phyloP scores from a whole-genome alignment of 2,329 filamentous ascomycete species.

The Ophiostoma populinum region DNA sequence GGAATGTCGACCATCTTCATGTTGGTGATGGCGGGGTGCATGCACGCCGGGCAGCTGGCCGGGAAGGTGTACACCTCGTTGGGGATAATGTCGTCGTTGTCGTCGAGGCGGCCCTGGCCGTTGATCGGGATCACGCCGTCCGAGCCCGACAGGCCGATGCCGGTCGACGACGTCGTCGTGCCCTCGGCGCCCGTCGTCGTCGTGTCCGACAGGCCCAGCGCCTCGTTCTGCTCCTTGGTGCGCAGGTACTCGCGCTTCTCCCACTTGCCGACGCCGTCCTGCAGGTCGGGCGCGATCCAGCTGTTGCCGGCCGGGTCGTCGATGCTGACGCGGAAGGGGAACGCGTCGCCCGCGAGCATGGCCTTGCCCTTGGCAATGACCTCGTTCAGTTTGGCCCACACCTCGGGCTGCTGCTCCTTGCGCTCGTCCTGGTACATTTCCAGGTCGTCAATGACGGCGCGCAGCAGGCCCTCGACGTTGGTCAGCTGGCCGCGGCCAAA shows the following conservation, averaged over 20 bases:
- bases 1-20: conserved; percentile 99
- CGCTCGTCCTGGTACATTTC: conserved; percentile 67
- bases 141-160: conserved; percentile 21
- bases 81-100: conserved; percentile 68
- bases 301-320: conserved; percentile 94
- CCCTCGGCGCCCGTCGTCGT: conserved; percentile 27
- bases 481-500: conserved; percentile 79
- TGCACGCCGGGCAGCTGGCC: conserved; percentile 79
- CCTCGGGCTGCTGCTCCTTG: conserved; percentile 59
- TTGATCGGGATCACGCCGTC: conserved; percentile 34
- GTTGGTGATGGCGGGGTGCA: conserved; percentile 70
- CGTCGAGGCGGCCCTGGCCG: conserved; percentile 20
- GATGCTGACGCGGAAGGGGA: conserved; percentile 76
- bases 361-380: conserved; percentile 57
- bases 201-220: conserved; percentile 57
- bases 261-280: conserved; percentile 73
- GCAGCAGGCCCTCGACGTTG: conserved; percentile 79
- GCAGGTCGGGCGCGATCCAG: conserved; percentile 79
- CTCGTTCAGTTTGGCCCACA: conserved; percentile 59
- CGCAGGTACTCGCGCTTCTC: conserved; percentile 69
- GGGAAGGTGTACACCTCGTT: conserved; percentile 90
- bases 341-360: conserved; percentile 60
- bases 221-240: conserved; percentile 70
- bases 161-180: conserved; percentile 9
- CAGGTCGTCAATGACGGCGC: conserved; percentile 63